Evolutionary conservation across 306 rosid species (phyloP), one percentile per base, ranked within the genome.

Genomic region (Malus sieversii): DNA sequence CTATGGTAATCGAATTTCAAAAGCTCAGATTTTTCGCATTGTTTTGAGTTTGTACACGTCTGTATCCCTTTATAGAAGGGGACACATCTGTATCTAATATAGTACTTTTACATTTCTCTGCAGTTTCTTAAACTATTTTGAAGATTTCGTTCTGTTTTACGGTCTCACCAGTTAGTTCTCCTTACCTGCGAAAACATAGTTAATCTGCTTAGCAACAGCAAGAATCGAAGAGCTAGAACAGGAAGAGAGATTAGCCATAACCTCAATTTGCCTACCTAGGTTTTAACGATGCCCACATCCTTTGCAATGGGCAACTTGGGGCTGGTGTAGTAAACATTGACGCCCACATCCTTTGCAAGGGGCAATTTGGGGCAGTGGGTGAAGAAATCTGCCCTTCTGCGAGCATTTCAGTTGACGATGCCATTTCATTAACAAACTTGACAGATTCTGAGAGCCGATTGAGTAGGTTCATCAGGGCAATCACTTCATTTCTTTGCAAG

Each of bases 401-500:
- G 11, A 74, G 75, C 70, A 79, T 85, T 77, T 90, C 97, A 22
- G 82, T 83, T 9, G 93, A 65, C 9, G 90, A 88, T 63, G 90
- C 96, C 82, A 83, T 79, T 86, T 92, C 90, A n/a, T 89, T 85
- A 48, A 88, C 90, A 18, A 90, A 79, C 78, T 80, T 87, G 70
- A 96, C 78, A 1, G 99, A 96, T 80, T 96, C 96, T 0, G 99
- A 90, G 15, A 96, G 95, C 62, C 99, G 89, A 80, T 87, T 90
- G 42, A 96, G 99, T 75, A 92, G 89, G 87, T 96, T 96, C 80
- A 87, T 33, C 81, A 96, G 77, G 38, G 98, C 99, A 61, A 96
- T 96, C 68, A 96, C 97, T 82, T 96, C 99, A 75, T 96, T 96
- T 76, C 98, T 78, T 81, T 96, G 99, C 81, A 92, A 78, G 88